Evolutionary conservation across 495 filamentous ascomycete genomes (phyloP), one percentile per base, ranked within the genome.

Genomic region (Lasiosphaeria ovina): DNA sequence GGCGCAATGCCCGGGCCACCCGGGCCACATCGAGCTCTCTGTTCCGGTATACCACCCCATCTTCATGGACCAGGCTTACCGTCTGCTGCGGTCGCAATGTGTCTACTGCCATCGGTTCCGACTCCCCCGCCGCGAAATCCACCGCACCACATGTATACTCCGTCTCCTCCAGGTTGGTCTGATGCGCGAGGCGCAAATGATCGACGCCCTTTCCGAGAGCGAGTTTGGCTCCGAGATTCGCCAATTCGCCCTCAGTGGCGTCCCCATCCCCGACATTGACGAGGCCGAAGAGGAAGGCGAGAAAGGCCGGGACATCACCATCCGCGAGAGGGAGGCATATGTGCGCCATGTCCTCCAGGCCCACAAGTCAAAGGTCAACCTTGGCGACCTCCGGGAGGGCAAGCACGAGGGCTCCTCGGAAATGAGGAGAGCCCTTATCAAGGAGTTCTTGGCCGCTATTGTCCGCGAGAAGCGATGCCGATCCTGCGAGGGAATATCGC

Each of bases 1-100:
- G 62, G 83, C 83, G 62, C 85, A 84, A 55, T 99, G 94, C 72
- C 92, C 94, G 9, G 95, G 95, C 60, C 95, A 99, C 77, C 82
- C 86, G 36, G 95, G 95, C 53, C 94, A 98, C 71, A 95, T 99
- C 71, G 91, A 97, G 64, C 85, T 99, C 33, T 93, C 95, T 3
- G 86, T 93, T 10, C 89, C 88, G 48, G 87, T 97, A 53, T 99
- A 97, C 71, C 93, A 97, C 76, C 89, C 92, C 32, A 87, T 90
- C 0, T 96, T 96, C 73, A 88, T 99, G 79, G 91, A 95, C 70
- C 93, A 97, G 72, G 79, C 90, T 55, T 82, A 93, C 55, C 85
- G 90, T 34, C 77, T 99, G 16, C 79, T 99, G 38, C 85, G 90
- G 55, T 87, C 88, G 45, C 89, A 91, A 77, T 99, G 95, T 73